Evolutionary conservation across 192 early-diverging fungal species (phyloP), one percentile per base, ranked within the genome.

Genomic region (Coemansia reversa): DNA sequence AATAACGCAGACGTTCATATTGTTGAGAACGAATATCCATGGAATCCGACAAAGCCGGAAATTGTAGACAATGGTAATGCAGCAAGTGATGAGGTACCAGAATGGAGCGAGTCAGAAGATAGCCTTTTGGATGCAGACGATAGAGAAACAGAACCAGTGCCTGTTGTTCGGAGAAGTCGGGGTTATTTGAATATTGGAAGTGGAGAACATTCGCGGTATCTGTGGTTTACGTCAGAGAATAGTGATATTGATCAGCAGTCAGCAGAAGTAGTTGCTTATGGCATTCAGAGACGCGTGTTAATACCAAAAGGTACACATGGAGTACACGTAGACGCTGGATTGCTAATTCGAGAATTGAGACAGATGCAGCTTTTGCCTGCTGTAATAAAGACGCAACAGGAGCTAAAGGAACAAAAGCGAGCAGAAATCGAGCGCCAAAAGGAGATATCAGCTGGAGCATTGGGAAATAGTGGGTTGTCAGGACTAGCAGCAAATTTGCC

Each of bases 271-370:
- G 58, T 51, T 4, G 70, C 55, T 51, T 75, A 72, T 28, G 79
- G 77, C 2, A 54, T 74, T n/a, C 67, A 74, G 7, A 64, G 77
- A 11, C 71, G 71, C 5, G 47, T 79, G 11, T 62, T 79, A 6
- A 54, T 70, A 19, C 48, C 68, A 12, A 59, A 60, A 19, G 68
- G 67, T 49, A 66, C 32, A 49, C 72, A 67, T 30, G 58, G 58
- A 16, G 66, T 62, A 0, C 69, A 72, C 11, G 54, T 63, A 2
- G 73, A 75, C 35, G 63, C 63, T 0, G 56, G 49, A 29, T 56
- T 66, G 47, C 49, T 63, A 2, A 29, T 62, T 27, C 42, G 7
- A 9, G 62, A 72, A 54, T 64, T 81, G 28, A 12, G 4, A 11
- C 24, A 27, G 5, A 58, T 81, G 73, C 79, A 75, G 63, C 70